Percentiles rank a stretch among this genome's conserved stretches.
phyloP scores from a whole-genome alignment of 2,329 filamentous ascomycete genomes.

The Paraconiothyrium brasiliense region DNA sequence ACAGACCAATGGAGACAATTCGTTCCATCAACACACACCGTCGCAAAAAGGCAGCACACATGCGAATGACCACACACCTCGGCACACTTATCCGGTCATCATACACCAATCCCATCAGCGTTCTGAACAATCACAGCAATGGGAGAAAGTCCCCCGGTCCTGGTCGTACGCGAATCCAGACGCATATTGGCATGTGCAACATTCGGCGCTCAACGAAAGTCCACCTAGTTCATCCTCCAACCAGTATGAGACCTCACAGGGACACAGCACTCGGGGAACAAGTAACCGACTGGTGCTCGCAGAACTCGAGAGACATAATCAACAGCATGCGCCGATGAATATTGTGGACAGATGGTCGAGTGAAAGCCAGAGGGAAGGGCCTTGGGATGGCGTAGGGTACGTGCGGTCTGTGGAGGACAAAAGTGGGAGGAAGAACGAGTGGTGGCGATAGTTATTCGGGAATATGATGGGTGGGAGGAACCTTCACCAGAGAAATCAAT shows the following conservation, averaged over 20 bases:
- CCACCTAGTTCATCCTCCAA: constrained; percentile 1
- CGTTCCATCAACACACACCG: not conserved
- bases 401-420: not conserved
- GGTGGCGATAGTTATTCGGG: not conserved
- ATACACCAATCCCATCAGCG: not conserved
- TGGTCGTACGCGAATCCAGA: constrained; percentile 18
- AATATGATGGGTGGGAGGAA: too few species aligned
- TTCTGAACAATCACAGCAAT: constrained; percentile 9
- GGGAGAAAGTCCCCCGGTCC: constrained; percentile 20
- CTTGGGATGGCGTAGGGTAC: constrained; percentile 20
- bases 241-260: not conserved
- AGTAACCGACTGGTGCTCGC: constrained; percentile 9
- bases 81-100: not conserved
- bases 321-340: not conserved
- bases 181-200: not conserved
- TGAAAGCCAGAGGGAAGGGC: constrained; percentile 18
- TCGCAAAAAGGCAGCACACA: not conserved
- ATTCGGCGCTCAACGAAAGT: constrained; percentile 6
- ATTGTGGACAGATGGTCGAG: constrained; percentile 18
- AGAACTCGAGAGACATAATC: constrained; percentile 17
- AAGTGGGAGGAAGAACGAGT: not conserved
- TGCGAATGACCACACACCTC: not conserved
- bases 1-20: constrained; percentile 2
- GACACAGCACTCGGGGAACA: not conserved
- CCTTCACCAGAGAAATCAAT: too few species aligned